Conservation (phyloP, 176 grass and related monocot species). For the Microstegium vimineum region DNA sequence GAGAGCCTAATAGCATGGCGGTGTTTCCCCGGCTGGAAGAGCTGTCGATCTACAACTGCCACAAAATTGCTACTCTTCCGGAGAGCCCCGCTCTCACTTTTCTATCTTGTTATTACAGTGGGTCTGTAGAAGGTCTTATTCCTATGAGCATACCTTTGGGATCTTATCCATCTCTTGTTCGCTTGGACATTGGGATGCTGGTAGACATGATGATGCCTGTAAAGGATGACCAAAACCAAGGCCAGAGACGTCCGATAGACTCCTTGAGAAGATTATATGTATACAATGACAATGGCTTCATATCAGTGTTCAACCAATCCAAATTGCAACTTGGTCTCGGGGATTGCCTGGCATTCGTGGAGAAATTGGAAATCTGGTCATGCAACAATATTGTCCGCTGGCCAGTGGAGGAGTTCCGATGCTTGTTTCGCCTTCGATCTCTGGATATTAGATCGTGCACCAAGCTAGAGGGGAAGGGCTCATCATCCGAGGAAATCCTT, state of each 20-base stretch:
- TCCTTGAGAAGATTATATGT: background rate
- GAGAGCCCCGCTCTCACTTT: background rate
- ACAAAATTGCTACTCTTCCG: background rate
- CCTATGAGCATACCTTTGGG: background rate
- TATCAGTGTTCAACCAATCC: background rate
- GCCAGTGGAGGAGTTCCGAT: background rate
- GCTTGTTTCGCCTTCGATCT: background rate
- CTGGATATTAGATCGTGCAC: rapidly evolving
- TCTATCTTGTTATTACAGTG: background rate
- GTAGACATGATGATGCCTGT: background rate
- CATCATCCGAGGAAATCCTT: background rate
- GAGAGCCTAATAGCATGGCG: background rate
- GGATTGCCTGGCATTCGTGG: background rate
- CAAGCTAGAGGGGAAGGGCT: background rate
- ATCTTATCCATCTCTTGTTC: background rate
- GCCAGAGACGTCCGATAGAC: background rate
- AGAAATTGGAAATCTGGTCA: rapidly evolving
- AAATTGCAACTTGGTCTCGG: background rate
- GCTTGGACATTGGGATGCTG: rapidly evolving
- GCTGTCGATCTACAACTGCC: rapidly evolving
- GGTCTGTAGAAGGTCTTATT: background rate
- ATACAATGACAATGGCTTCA: background rate
- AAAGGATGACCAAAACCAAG: background rate
- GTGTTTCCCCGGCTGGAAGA: background rate
- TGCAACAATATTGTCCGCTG: background rate